Evolutionary conservation across 2,329 filamentous ascomycete genomes (phyloP).

Genomic region (Sphaerulina musiva): DNA sequence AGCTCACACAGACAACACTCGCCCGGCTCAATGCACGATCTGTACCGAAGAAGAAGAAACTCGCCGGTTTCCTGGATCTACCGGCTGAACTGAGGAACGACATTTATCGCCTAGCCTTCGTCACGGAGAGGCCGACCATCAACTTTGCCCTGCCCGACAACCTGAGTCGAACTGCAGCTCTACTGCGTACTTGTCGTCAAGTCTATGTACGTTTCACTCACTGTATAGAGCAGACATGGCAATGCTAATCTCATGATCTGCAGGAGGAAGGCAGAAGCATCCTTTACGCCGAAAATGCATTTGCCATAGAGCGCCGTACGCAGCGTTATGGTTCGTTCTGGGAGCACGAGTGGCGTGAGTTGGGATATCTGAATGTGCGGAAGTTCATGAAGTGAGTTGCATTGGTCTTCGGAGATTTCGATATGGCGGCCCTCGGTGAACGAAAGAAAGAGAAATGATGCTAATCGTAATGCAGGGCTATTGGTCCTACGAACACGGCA

Average conservation of each 20-base stretch:
- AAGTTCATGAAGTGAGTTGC: conserved; percentile 37
- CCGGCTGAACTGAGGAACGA: conserved; percentile 43
- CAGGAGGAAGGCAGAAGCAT: conserved; percentile 42
- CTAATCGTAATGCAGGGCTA: conserved; percentile 22
- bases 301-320: conserved; percentile 40
- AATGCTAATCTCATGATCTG: conserved; percentile 19
- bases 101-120: conserved; percentile 42
- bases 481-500: conserved; percentile 43
- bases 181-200: conserved; percentile 43
- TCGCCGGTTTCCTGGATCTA: conserved; percentile 30
- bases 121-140: conserved; percentile 29
- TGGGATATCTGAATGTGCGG: conserved; percentile 31
- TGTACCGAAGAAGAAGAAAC: conserved; percentile 15
- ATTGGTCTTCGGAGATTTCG: neutral
- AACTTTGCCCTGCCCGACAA: conserved; percentile 34
- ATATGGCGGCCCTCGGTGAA: neutral
- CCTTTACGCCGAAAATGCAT: conserved; percentile 47
- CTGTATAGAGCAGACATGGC: neutral
- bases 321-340: conserved; percentile 35
- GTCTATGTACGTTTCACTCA: conserved; percentile 28
- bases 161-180: conserved; percentile 39
- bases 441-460: neutral
- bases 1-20: conserved; percentile 14
- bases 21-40: conserved; percentile 20
- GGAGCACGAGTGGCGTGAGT: conserved; percentile 37